These are phyloP conservation scores for Paramecium pentaurelia DNA, from an alignment of 73 alveolate species.

Conservation along the genomic window DNA sequence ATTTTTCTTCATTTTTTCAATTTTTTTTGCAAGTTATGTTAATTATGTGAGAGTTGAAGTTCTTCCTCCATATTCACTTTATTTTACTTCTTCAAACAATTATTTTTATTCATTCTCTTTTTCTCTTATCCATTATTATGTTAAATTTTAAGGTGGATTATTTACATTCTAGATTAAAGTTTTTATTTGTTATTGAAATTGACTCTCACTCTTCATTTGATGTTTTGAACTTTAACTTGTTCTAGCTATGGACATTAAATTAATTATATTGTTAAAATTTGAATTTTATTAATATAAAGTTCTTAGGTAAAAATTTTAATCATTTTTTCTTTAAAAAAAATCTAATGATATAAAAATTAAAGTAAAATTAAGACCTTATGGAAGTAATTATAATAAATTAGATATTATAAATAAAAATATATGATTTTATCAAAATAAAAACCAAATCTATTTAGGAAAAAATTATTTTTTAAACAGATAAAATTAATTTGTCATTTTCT, in stretches of 20 bases:
- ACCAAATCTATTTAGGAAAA: too few species aligned
- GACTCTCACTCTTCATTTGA: neutral
- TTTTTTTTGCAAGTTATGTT: neutral
- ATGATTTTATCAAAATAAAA: too few species aligned
- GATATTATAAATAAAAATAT: too few species aligned
- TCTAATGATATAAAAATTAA: neutral
- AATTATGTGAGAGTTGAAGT: neutral
- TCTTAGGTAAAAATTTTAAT: neutral
- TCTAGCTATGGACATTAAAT: neutral
- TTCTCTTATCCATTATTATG: neutral
- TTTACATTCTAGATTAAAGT: neutral
- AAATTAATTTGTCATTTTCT: too few species aligned
- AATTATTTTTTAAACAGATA: too few species aligned
- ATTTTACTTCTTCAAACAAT: neutral
- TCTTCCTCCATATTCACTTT: neutral
- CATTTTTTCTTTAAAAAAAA: neutral
- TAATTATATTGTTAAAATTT: slow-evolving; percentile 2
- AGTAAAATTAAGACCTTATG: too few species aligned
- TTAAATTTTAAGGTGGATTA: neutral
- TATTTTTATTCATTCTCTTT: neutral
- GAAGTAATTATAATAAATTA: too few species aligned
- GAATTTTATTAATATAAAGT: neutral
- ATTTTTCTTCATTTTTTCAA: neutral
- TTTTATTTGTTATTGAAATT: neutral
- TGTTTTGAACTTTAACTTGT: neutral